Conservation (phyloP, 257 asterid genomes). For the Solanum lycopersicoides region DNA sequence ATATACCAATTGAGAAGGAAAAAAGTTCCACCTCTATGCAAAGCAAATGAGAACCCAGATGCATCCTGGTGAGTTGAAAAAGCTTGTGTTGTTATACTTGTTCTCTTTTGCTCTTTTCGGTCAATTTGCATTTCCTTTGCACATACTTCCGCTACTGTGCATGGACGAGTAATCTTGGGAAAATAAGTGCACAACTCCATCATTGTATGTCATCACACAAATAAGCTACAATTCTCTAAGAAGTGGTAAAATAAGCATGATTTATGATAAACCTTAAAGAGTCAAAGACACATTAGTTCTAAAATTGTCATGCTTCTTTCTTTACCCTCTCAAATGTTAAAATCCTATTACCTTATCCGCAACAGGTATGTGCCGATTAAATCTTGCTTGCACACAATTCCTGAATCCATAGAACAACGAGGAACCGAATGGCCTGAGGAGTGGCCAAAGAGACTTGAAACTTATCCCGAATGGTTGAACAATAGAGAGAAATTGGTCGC, state of each 20-base stretch:
- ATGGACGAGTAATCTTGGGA: neutral
- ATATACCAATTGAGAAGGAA: conserved; percentile 69
- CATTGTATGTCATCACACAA: neutral
- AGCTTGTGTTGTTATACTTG: neutral
- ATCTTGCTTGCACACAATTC: conserved; percentile 59
- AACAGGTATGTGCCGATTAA: conserved; percentile 59
- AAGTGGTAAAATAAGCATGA: neutral
- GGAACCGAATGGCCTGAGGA: conserved; percentile 98
- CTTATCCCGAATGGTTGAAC: conserved; percentile 83
- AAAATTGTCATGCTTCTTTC: neutral
- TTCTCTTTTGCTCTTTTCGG: neutral
- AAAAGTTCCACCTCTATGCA: conserved; percentile 79
- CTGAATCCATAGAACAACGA: conserved; percentile 77
- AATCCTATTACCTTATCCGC: neutral
- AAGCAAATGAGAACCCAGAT: conserved; percentile 83
- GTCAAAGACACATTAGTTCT: neutral
- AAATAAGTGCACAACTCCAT: neutral
- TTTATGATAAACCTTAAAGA: neutral
- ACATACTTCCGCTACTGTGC: neutral
- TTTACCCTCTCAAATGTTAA: neutral
- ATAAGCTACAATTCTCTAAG: neutral
- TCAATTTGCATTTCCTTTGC: neutral
- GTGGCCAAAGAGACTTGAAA: conserved; percentile 86
- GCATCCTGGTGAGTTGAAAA: conserved; percentile 65
- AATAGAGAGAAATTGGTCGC: conserved; percentile 58